Conservation (phyloP, 768 basidiomycete species). For the Neoboletus subvelutipes region DNA sequence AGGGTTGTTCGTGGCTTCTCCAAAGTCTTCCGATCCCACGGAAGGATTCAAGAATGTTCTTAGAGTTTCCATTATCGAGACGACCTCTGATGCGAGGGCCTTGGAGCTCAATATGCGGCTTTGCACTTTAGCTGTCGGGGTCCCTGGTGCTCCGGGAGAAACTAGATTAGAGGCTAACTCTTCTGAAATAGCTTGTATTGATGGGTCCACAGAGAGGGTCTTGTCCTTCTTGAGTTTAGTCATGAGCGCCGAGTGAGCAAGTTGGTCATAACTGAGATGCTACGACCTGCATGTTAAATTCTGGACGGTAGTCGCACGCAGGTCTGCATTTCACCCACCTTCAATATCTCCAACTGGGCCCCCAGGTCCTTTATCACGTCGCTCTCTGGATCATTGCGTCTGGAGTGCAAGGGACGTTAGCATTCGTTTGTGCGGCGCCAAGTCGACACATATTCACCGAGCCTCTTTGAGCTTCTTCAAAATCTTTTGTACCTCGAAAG, state of each 20-base stretch:
- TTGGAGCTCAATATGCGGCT: conserved; percentile 77
- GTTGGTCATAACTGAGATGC: conserved; percentile 55
- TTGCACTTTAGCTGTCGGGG: conserved; percentile 58
- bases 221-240: conserved; percentile 76
- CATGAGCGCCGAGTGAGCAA: conserved; percentile 65
- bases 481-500: conserved; percentile 78
- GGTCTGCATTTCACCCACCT: conserved; percentile 45
- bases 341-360: conserved; percentile 58
- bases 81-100: conserved; percentile 59
- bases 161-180: conserved; percentile 43
- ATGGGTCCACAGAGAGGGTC: conserved; percentile 48
- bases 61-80: conserved; percentile 50
- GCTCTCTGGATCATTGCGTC: conserved; percentile 40
- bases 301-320: neutral
- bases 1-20: conserved; percentile 17
- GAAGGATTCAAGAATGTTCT: conserved; percentile 40
- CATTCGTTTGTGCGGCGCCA: neutral
- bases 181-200: conserved; percentile 45
- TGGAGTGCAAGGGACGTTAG: conserved; percentile 9
- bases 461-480: conserved; percentile 77
- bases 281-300: conserved; percentile 28
- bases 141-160: conserved; percentile 38
- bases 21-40: conserved; percentile 15
- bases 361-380: conserved; percentile 51
- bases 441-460: conserved; percentile 45